Percentiles rank a stretch among this genome's conserved stretches.
Conservation (phyloP, 345 rosid species). For the Lenwebbia sp. region DNA sequence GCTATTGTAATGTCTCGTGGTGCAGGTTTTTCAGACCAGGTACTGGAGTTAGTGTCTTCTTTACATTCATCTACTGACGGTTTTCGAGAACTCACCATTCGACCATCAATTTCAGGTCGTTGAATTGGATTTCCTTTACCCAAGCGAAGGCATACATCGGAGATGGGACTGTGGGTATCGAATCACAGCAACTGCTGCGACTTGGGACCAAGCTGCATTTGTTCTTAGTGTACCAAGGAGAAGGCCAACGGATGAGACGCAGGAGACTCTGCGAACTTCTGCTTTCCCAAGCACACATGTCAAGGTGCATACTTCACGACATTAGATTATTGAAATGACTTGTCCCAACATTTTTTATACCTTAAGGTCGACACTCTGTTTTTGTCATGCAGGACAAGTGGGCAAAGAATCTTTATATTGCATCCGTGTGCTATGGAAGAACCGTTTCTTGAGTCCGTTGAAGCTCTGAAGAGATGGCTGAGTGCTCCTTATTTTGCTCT, state of each 20-base stretch:
- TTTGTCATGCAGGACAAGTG: conserved; percentile 26
- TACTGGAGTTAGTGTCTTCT: neutral
- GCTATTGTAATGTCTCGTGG: conserved; percentile 44
- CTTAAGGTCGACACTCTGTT: neutral
- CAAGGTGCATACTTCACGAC: conserved; percentile 19
- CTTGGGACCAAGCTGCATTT: conserved; percentile 40
- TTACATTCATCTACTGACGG: neutral
- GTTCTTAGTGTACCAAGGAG: conserved; percentile 31
- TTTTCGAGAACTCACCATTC: neutral
- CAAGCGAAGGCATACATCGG: conserved; percentile 53
- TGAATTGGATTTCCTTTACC: conserved; percentile 50
- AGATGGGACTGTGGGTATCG: conserved; percentile 47
- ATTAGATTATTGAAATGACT: neutral
- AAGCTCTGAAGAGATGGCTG: neutral
- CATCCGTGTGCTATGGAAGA: conserved; percentile 26
- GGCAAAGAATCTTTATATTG: conserved; percentile 19
- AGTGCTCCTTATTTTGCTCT: neutral
- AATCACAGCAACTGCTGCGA: conserved; percentile 44
- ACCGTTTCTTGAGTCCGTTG: conserved; percentile 20
- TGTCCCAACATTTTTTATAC: neutral
- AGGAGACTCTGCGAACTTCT: conserved; percentile 45
- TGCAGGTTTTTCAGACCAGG: conserved; percentile 39
- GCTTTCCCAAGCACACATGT: conserved; percentile 45
- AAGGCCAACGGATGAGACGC: conserved; percentile 32
- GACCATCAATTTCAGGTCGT: conserved; percentile 23